Conservation (phyloP, 495 filamentous ascomycete genomes). For the Cairneyella variabilis region DNA sequence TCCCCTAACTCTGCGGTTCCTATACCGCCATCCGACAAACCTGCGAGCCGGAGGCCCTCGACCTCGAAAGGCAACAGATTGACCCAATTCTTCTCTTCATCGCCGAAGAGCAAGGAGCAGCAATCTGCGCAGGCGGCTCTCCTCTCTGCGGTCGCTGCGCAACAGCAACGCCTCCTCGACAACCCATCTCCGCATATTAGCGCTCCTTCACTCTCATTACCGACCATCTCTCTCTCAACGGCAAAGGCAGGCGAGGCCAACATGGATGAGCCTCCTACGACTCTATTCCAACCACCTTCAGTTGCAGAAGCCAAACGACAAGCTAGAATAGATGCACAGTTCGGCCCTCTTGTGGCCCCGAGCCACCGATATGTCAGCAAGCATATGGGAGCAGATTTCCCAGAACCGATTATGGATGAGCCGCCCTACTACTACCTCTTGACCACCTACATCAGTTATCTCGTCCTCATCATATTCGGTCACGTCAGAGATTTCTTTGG, state of each 20-base stretch:
- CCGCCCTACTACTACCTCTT: constrained; percentile 95
- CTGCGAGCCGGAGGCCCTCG: constrained; percentile 43
- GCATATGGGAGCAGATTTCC: constrained; percentile 72
- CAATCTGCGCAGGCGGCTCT: constrained; percentile 51
- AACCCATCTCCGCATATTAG: constrained; percentile 61
- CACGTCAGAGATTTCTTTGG: constrained; percentile 97
- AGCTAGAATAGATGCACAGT: constrained; percentile 83
- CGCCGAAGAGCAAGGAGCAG: constrained; percentile 62
- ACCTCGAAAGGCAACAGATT: constrained; percentile 54
- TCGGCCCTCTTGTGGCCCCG: constrained; percentile 76
- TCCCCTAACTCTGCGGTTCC: constrained; percentile 19
- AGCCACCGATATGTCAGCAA: constrained; percentile 84
- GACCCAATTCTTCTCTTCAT: constrained; percentile 61
- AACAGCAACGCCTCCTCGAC: constrained; percentile 53
- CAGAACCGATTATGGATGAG: constrained; percentile 86
- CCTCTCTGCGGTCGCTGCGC: constrained; percentile 51
- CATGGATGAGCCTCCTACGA: constrained; percentile 70
- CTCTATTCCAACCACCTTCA: constrained; percentile 89
- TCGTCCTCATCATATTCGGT: constrained; percentile 92
- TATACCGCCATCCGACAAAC: constrained; percentile 20
- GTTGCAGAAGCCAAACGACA: constrained; percentile 72
- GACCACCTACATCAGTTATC: constrained; percentile 95
- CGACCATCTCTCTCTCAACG: constrained; percentile 88
- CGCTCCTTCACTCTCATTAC: constrained; percentile 71
- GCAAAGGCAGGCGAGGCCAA: constrained; percentile 75